phyloP scores from a whole-genome alignment of 192 early-diverging fungal species.

The Helicostylum pulchrum region DNA sequence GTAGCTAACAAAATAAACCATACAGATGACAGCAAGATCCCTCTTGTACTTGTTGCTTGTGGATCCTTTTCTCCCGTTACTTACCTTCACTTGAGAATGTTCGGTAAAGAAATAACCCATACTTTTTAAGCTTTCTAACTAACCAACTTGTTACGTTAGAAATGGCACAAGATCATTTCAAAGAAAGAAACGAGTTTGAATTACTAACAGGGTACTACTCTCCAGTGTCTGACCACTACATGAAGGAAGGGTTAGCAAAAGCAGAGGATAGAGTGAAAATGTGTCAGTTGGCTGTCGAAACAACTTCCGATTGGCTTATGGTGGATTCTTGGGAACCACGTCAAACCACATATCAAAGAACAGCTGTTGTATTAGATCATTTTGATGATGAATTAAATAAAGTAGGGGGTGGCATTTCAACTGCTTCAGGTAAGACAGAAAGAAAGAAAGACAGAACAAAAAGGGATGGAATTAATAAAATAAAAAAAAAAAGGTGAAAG shows the following conservation, averaged over 20 bases:
- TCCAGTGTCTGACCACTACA: conserved; percentile 92
- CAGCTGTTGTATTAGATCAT: conserved; percentile 91
- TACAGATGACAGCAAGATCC: conserved; percentile 62
- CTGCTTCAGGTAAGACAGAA: conserved; percentile 51
- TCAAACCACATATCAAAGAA: conserved; percentile 78
- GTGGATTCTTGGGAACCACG: conserved; percentile 94
- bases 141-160: too few relatives aligned
- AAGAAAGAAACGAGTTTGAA: conserved; percentile 73
- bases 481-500: conserved; percentile 41
- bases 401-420: conserved; percentile 61
- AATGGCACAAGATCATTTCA: conserved; percentile 91
- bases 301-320: conserved; percentile 88
- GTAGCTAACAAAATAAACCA: not conserved
- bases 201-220: conserved; percentile 95
- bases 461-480: not conserved
- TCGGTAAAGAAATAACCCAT: conserved; percentile 63
- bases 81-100: conserved; percentile 97
- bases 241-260: conserved; percentile 86
- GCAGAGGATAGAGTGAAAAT: conserved; percentile 88
- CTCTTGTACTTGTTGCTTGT: conserved; percentile 92
- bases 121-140: too few relatives aligned
- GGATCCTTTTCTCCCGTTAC: conserved; percentile 98
- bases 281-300: conserved; percentile 85
- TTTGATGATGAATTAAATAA: conserved; percentile 88
- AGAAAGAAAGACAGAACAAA: not conserved